phyloP scores from a whole-genome alignment of 2,329 filamentous ascomycete species.

The Pseudogymnoascus sp. region DNA sequence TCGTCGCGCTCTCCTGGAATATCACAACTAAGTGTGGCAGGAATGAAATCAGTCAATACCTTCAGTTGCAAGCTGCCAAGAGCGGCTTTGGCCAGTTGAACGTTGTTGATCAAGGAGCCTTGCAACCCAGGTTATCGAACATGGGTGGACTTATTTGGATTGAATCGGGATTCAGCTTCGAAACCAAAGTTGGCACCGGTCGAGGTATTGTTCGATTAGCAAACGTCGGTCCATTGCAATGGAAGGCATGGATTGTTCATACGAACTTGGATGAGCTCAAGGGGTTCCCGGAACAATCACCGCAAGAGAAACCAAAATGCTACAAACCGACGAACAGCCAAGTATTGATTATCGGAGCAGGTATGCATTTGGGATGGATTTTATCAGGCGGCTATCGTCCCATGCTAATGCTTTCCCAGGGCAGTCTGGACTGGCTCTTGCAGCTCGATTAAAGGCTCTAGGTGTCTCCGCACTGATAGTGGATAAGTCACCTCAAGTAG shows the following conservation, averaged over 20 bases:
- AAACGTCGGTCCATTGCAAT: constrained; percentile 23
- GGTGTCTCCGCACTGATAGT: neutral
- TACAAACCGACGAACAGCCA: constrained; percentile 21
- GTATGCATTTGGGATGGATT: neutral
- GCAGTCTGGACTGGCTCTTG: neutral
- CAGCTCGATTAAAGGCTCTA: neutral
- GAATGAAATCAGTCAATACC: neutral
- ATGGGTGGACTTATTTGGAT: neutral
- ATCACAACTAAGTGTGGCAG: neutral
- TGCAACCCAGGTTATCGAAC: neutral
- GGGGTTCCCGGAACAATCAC: constrained; percentile 40
- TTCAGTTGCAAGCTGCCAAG: neutral
- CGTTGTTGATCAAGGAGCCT: neutral
- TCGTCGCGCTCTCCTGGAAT: neutral
- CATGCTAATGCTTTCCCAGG: neutral
- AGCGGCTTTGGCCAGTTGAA: neutral
- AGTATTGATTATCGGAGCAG: neutral
- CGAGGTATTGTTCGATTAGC: constrained; percentile 44
- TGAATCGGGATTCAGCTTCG: constrained; percentile 31
- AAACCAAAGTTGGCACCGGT: constrained; percentile 43
- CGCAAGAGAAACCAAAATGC: constrained; percentile 33
- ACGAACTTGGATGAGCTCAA: constrained; percentile 47
- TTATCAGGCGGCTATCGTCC: neutral
- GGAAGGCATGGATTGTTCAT: constrained; percentile 56
- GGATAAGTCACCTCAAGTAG: neutral